Conservation (phyloP, 2,329 filamentous ascomycete species). For the Trichophyton schoenleinii region DNA sequence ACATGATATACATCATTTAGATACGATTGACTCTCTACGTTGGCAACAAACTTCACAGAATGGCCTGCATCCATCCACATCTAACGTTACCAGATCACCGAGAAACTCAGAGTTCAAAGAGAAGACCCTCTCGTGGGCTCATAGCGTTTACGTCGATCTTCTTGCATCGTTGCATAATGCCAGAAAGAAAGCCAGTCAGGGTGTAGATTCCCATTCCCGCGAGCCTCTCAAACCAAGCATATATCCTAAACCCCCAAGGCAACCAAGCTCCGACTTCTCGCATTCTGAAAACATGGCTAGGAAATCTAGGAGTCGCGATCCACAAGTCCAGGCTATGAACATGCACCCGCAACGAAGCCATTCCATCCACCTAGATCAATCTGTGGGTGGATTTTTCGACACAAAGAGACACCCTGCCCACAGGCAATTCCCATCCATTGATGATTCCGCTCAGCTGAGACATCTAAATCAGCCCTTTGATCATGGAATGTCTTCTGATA, state of each 20-base stretch:
- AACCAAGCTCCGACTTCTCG: constrained; percentile 34
- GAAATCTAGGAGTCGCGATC: neutral
- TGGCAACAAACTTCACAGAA: constrained; percentile 16
- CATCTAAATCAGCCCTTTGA: constrained; percentile 9
- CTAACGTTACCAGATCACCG: constrained; percentile 18
- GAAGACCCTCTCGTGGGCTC: constrained; percentile 56
- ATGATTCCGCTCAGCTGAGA: constrained; percentile 8
- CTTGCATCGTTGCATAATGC: constrained; percentile 51
- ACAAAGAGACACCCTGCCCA: constrained; percentile 10
- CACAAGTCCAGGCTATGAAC: constrained; percentile 3
- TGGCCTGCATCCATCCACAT: constrained; percentile 15
- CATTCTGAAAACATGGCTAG: constrained; percentile 5
- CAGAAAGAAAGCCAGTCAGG: constrained; percentile 33
- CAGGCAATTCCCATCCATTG: constrained; percentile 11
- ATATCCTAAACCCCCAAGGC: constrained; percentile 49
- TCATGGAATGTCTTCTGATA: constrained; percentile 19
- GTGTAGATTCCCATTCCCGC: constrained; percentile 29
- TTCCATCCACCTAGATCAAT: neutral
- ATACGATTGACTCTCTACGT: constrained; percentile 15
- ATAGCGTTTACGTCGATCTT: constrained; percentile 59
- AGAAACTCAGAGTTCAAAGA: constrained; percentile 49
- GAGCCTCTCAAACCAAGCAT: constrained; percentile 43
- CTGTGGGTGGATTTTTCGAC: constrained; percentile 5
- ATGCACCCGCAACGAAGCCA: constrained; percentile 8
- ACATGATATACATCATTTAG: constrained; percentile 5